Evolutionary conservation across 768 basidiomycete genomes (phyloP).

Genomic region (Piloderma croceum): DNA sequence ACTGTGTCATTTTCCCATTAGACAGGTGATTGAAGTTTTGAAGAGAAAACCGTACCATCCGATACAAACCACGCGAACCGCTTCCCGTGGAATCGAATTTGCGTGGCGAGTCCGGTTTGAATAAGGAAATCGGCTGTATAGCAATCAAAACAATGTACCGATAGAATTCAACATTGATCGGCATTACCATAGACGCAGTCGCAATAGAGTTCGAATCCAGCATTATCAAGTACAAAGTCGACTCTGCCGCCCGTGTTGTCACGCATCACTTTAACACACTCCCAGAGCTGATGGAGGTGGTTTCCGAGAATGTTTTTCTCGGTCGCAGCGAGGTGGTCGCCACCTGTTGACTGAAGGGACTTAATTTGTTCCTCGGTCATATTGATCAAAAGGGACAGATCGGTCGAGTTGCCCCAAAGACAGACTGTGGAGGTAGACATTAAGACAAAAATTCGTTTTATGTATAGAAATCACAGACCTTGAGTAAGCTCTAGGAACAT

Average conservation of each 20-base stretch:
- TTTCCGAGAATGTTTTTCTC: constrained; percentile 97
- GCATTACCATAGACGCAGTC: constrained; percentile 77
- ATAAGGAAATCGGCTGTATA: constrained; percentile 89
- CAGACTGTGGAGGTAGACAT: constrained; percentile 52
- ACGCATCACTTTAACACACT: constrained; percentile 62
- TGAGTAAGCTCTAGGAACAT: constrained; percentile 94
- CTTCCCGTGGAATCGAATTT: constrained; percentile 93
- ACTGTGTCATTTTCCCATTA: no score
- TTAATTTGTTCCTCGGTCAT: constrained; percentile 99
- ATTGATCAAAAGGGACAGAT: constrained; percentile 90
- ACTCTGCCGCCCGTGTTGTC: constrained; percentile 69
- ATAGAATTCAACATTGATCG: background rate
- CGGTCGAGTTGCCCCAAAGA: constrained; percentile 96
- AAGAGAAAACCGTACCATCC: no score
- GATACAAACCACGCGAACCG: constrained; percentile 94
- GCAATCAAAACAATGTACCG: background rate
- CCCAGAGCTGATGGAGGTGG: constrained; percentile 67
- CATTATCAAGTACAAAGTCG: constrained; percentile 82
- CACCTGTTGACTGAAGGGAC: constrained; percentile 91
- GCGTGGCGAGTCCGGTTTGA: constrained; percentile 78
- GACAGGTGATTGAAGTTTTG: no score
- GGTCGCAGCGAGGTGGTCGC: constrained; percentile 90
- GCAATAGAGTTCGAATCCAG: constrained; percentile 79
- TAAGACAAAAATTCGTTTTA: constrained; percentile 3
- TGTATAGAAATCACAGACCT: constrained; percentile 38